Conservation (phyloP, 2,329 filamentous ascomycete genomes). For the Aspergillus caelatus region DNA sequence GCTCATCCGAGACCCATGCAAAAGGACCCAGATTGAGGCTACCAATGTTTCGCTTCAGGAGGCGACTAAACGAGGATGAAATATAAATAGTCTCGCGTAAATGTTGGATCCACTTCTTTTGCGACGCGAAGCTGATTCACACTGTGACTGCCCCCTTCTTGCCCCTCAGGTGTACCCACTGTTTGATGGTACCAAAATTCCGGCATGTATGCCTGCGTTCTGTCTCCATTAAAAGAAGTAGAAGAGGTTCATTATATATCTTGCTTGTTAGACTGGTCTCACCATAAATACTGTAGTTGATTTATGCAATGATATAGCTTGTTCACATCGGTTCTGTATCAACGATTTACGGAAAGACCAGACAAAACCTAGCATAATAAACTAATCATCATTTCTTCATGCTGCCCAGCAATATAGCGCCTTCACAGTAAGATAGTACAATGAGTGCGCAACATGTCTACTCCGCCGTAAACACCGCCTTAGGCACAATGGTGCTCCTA, state of each 20-base stretch:
- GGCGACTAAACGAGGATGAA: neutral
- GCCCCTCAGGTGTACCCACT: neutral
- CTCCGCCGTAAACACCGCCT: neutral
- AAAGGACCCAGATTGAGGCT: neutral
- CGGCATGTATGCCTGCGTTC: neutral
- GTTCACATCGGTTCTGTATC: neutral
- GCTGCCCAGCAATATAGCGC: neutral
- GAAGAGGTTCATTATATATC: neutral
- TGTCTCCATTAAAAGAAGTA: neutral
- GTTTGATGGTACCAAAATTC: neutral
- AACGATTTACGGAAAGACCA: neutral
- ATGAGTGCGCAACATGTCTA: neutral
- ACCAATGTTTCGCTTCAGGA: neutral
- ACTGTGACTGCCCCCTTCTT: neutral
- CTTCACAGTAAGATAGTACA: neutral
- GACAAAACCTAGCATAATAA: neutral
- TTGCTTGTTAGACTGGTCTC: neutral
- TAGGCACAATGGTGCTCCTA: neutral
- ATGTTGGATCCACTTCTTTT: neutral
- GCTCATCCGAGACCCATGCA: neutral
- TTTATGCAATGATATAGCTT: neutral
- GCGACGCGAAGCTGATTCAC: neutral
- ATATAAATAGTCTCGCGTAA: neutral
- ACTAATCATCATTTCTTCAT: neutral
- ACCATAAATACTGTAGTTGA: neutral